A percentile compares a stretch with the other conserved stretches of the same genome.
Evolutionary conservation across 169 alveolate genomes (phyloP).

Genomic region (Cryptosporidium viatorum): DNA sequence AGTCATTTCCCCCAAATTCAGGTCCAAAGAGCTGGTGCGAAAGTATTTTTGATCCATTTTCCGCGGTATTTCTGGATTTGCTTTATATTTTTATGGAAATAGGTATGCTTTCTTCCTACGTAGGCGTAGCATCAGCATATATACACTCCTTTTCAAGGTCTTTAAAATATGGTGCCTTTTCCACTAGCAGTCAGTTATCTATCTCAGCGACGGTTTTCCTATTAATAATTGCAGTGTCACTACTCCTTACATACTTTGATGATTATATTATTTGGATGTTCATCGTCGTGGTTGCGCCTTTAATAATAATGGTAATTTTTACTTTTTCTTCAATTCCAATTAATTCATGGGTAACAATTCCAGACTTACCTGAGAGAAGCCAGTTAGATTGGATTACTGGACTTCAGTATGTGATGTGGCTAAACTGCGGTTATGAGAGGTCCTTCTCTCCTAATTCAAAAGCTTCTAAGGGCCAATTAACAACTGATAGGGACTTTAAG

Average conservation of each 20-base stretch:
- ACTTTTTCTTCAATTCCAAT: constrained; percentile 35
- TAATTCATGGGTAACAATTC: constrained; percentile 28
- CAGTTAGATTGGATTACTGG: constrained; percentile 50
- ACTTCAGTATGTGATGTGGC: constrained; percentile 72
- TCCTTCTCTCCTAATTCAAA: constrained; percentile 7
- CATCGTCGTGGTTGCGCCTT: constrained; percentile 31
- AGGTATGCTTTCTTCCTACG: constrained; percentile 68
- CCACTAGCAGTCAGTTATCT: constrained; percentile 17
- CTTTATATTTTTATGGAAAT: constrained; percentile 70
- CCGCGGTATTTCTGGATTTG: neutral
- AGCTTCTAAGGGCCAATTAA: neutral
- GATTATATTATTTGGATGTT: constrained; percentile 48
- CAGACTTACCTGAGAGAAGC: neutral
- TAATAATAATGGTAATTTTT: constrained; percentile 14
- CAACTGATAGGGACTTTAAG: constrained; percentile 13
- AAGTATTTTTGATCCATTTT: constrained; percentile 26
- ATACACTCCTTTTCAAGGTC: constrained; percentile 44
- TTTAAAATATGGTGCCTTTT: neutral
- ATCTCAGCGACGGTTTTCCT: constrained; percentile 21
- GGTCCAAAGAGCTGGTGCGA: constrained; percentile 57
- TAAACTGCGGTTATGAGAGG: constrained; percentile 67
- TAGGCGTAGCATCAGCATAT: constrained; percentile 50
- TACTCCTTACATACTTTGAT: constrained; percentile 32
- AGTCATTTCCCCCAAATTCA: constrained; percentile 47
- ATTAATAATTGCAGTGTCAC: constrained; percentile 17